Evolutionary conservation across 148 eudicot species (phyloP).

Genomic region (Silene latifolia): DNA sequence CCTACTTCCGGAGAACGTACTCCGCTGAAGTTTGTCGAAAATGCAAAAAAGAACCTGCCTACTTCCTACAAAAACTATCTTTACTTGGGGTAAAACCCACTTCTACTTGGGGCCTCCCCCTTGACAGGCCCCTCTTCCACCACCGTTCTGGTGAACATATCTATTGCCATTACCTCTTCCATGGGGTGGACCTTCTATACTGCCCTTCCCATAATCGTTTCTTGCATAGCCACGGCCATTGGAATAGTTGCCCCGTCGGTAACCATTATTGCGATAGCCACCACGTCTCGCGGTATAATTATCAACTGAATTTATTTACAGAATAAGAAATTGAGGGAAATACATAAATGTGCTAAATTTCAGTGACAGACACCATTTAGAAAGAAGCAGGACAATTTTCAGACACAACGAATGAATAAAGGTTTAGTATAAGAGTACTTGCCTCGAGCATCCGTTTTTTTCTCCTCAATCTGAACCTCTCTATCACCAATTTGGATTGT

Average conservation of each 20-base stretch:
- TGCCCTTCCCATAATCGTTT: conserved; percentile 29
- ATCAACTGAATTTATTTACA: background rate
- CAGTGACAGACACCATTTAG: too few relatives aligned
- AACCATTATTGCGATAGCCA: conserved; percentile 37
- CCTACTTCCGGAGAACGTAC: too few relatives aligned
- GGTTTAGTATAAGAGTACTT: conserved; percentile 10
- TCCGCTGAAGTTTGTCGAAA: too few relatives aligned
- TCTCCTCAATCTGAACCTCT: conserved; percentile 49
- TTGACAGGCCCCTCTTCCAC: conserved; percentile 26
- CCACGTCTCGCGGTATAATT: conserved; percentile 36
- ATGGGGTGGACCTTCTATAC: conserved; percentile 23
- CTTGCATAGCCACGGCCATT: conserved; percentile 27
- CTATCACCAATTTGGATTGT: conserved; percentile 34
- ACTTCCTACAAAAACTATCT: conserved; percentile 33
- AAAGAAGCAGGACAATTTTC: too few relatives aligned
- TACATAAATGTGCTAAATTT: too few relatives aligned
- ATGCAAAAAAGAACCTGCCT: conserved; percentile 5
- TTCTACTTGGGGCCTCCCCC: conserved; percentile 24
- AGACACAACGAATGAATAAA: too few relatives aligned
- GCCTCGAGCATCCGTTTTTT: conserved; percentile 53
- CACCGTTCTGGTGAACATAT: conserved; percentile 28
- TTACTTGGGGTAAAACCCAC: background rate
- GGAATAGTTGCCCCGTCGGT: conserved; percentile 40
- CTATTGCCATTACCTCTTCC: conserved; percentile 23
- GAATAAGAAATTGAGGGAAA: too few relatives aligned